Evolutionary conservation across 2,329 filamentous ascomycete species (phyloP).

Genomic region (Westerdykella sp.): DNA sequence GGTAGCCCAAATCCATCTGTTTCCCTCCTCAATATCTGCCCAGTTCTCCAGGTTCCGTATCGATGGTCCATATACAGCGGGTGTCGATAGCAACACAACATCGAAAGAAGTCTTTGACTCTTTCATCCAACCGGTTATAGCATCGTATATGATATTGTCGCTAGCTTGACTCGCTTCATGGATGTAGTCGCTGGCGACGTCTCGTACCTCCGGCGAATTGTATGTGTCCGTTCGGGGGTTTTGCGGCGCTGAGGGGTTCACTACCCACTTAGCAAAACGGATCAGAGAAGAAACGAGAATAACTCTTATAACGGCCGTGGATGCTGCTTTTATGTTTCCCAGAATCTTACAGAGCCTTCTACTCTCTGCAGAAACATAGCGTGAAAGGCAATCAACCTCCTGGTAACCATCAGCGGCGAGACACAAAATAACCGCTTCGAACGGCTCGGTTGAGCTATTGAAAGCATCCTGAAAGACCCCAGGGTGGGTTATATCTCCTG

Average conservation of each 20-base stretch:
- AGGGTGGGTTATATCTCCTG: constrained; percentile 9
- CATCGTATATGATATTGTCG: constrained; percentile 20
- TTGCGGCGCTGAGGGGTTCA: constrained; percentile 10
- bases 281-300: constrained; percentile 20
- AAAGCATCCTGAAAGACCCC: constrained; percentile 17
- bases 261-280: constrained; percentile 24
- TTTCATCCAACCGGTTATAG: constrained; percentile 16
- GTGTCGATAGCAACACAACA: constrained; percentile 18
- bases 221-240: constrained; percentile 1
- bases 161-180: constrained; percentile 22
- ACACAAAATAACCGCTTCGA: constrained; percentile 24
- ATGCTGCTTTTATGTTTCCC: constrained; percentile 12
- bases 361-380: constrained; percentile 19
- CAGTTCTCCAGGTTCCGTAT: constrained; percentile 16
- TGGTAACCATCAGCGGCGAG: constrained; percentile 14
- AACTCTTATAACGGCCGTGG: constrained; percentile 15
- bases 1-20: constrained; percentile 24
- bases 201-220: background rate
- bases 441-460: constrained; percentile 11
- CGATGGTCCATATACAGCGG: constrained; percentile 22
- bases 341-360: constrained; percentile 17
- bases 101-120: constrained; percentile 18
- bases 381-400: constrained; percentile 22
- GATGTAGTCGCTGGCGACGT: constrained; percentile 18
- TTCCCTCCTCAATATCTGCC: constrained; percentile 21